A percentile compares a stretch with the other conserved stretches of the same genome.
Conservation (phyloP, 495 filamentous ascomycete species). For the Tuber magnatum region DNA sequence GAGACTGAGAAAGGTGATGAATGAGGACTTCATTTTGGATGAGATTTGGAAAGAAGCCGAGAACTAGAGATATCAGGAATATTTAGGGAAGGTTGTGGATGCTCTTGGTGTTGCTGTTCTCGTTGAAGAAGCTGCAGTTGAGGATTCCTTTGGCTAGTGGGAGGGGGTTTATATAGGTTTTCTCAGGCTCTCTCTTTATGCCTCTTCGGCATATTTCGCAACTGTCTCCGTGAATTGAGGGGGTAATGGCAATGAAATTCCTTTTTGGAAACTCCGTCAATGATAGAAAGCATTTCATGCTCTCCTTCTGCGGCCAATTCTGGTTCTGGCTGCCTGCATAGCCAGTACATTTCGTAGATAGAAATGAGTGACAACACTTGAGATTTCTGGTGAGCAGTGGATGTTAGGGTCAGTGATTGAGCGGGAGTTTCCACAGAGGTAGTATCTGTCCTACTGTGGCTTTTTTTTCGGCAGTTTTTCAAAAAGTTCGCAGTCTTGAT, state of each 20-base stretch:
- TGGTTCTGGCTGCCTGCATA: neutral
- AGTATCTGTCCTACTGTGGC: neutral
- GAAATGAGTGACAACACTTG: neutral
- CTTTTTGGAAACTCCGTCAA: neutral
- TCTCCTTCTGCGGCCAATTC: neutral
- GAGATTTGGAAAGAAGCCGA: neutral
- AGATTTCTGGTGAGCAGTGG: neutral
- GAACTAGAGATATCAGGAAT: neutral
- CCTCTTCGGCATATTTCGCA: neutral
- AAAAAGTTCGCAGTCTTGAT: neutral
- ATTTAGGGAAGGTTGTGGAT: neutral
- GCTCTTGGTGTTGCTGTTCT: neutral
- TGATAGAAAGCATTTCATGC: neutral
- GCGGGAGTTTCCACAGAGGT: neutral
- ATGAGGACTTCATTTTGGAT: neutral
- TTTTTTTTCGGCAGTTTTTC: neutral
- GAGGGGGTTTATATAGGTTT: neutral
- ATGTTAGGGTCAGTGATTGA: neutral
- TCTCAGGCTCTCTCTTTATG: neutral
- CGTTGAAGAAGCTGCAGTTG: neutral
- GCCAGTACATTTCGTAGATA: neutral
- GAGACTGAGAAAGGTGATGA: neutral
- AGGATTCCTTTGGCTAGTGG: neutral
- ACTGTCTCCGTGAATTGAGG: neutral
- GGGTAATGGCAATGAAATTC: neutral